Percentiles rank a stretch among this genome's conserved stretches.
Evolutionary conservation across 257 asterid species (phyloP).

Genomic region (Ballota nigra): DNA sequence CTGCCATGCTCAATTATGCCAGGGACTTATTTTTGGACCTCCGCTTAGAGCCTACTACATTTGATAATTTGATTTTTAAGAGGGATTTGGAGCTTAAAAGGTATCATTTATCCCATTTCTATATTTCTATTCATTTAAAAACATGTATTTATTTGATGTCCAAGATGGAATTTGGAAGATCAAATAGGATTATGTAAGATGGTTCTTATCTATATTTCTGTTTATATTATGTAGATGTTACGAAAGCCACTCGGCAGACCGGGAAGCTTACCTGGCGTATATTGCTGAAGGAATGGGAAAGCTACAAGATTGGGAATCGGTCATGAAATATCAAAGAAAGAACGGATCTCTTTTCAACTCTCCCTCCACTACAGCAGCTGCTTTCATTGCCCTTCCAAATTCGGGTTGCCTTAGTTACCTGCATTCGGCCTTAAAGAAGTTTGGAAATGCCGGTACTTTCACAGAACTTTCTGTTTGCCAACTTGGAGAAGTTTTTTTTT

Average conservation of each 20-base stretch:
- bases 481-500: neutral
- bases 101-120: conserved; percentile 29
- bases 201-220: neutral
- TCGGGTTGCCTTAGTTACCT: conserved; percentile 65
- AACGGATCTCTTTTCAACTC: conserved; percentile 90
- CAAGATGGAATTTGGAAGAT: too few species aligned
- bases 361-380: conserved; percentile 91
- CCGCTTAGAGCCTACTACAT: conserved; percentile 42
- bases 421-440: conserved; percentile 41
- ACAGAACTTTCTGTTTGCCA: neutral
- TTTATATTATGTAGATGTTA: conserved; percentile 35
- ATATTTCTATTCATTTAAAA: neutral
- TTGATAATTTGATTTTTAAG: conserved; percentile 41
- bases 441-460: conserved; percentile 65
- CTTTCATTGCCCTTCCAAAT: conserved; percentile 49
- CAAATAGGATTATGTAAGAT: too few species aligned
- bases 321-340: conserved; percentile 64
- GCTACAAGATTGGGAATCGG: conserved; percentile 54
- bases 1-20: conserved; percentile 85
- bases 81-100: conserved; percentile 74
- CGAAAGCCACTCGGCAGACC: conserved; percentile 38
- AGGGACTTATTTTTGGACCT: conserved; percentile 51
- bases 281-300: conserved; percentile 70
- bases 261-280: conserved; percentile 59
- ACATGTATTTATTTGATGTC: too few species aligned